Evolutionary conservation across 305 asterid species (phyloP).

Genomic region (Rubia balearica): DNA sequence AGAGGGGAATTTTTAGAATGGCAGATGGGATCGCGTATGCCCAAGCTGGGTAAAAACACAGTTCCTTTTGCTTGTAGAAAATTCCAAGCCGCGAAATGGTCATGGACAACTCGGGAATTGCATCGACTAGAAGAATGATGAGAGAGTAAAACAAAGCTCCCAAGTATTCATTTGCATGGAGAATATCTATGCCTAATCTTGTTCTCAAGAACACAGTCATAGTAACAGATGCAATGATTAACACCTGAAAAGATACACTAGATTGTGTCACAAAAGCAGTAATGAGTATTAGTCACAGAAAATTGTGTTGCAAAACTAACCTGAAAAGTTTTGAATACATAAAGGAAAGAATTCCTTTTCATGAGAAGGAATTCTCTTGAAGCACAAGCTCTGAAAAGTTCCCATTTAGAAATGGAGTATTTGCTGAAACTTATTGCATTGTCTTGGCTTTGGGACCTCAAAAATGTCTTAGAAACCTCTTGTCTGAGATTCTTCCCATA

Average conservation of each 20-base stretch:
- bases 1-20: slow-evolving; percentile 24
- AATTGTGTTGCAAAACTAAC: slow-evolving; percentile 20
- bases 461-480: slow-evolving; percentile 45
- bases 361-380: slow-evolving; percentile 67
- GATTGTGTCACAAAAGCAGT: no score
- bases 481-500: slow-evolving; percentile 38
- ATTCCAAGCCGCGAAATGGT: slow-evolving; percentile 28
- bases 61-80: slow-evolving; percentile 32
- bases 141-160: slow-evolving; percentile 28
- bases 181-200: slow-evolving; percentile 19
- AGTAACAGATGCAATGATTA: slow-evolving; percentile 26
- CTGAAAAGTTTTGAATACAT: slow-evolving; percentile 56
- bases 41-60: slow-evolving; percentile 34
- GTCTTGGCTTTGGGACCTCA: slow-evolving; percentile 41
- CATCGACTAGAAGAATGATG: slow-evolving; percentile 26
- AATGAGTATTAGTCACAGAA: no score
- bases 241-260: slow-evolving; percentile 12
- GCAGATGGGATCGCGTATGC: slow-evolving; percentile 31
- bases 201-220: slow-evolving; percentile 31
- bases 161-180: slow-evolving; percentile 25
- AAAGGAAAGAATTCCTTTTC: slow-evolving; percentile 55
- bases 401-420: slow-evolving; percentile 61
- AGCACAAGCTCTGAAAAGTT: slow-evolving; percentile 55
- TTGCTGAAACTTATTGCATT: slow-evolving; percentile 38
- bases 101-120: slow-evolving; percentile 28